These are phyloP conservation scores for Yamadazyma membranifaciens DNA, from an alignment of 1,139 yeast species.

Conservation along the genomic window DNA sequence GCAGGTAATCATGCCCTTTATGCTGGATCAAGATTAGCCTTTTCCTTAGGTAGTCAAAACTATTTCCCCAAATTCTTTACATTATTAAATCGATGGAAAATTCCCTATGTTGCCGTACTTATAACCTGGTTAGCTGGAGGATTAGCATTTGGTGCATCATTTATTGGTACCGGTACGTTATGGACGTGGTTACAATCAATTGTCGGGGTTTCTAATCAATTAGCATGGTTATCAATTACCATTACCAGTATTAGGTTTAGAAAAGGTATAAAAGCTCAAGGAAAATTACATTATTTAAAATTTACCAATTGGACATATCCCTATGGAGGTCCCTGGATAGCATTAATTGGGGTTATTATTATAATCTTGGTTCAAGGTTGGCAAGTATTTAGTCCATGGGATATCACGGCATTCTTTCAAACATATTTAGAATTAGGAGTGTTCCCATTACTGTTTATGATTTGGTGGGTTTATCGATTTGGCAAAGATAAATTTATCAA, in stretches of 20 bases:
- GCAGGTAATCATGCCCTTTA: constrained; percentile 47
- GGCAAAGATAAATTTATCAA: constrained; percentile 42
- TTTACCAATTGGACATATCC: constrained; percentile 45
- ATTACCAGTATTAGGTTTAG: constrained; percentile 40
- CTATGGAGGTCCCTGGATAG: constrained; percentile 43
- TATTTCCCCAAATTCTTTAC: constrained; percentile 39
- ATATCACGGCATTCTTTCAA: constrained; percentile 31
- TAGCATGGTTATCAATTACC: constrained; percentile 44
- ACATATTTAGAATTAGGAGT: constrained; percentile 38
- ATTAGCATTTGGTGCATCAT: constrained; percentile 43
- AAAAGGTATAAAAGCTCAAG: constrained; percentile 36
- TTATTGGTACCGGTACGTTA: constrained; percentile 42
- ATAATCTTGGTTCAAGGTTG: constrained; percentile 44
- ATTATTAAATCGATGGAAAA: constrained; percentile 30
- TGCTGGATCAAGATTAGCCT: constrained; percentile 45
- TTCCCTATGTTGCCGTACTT: constrained; percentile 41
- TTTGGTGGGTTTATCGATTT: constrained; percentile 44
- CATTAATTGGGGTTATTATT: constrained; percentile 32
- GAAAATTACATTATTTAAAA: constrained; percentile 32
- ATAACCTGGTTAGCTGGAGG: constrained; percentile 44
- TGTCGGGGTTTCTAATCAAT: constrained; percentile 44
- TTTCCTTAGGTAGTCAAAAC: constrained; percentile 40
- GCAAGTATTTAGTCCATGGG: constrained; percentile 56
- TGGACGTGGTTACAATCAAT: constrained; percentile 47
- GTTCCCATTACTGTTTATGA: constrained; percentile 33